Base-by-base conservation (phyloP, 2,329 filamentous ascomycete genomes). In the Cercospora zeae-maydis region DNA sequence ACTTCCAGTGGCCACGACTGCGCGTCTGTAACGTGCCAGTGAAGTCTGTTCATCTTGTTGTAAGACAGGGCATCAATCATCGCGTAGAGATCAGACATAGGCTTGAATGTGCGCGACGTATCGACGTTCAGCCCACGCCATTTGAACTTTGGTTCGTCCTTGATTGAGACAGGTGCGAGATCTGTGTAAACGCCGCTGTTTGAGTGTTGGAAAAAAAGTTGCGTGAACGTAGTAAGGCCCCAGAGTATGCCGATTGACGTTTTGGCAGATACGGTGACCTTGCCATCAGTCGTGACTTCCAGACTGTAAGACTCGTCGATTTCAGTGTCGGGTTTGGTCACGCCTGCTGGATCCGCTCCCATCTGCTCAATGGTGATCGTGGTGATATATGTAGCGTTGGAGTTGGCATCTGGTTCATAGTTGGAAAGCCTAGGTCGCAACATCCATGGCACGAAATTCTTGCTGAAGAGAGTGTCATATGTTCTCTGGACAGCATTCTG, bases 1-100 rank as follows among this genome's bases (percentile, higher is more conserved):
- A 96, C 88, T 68, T 92, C 90, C 24, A 96, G 80, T 0, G 92
- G 92, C 89, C 91, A 96, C 3, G 90, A 90, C 76, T 96, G 91
- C 14, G 88, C 87, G 75, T 96, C 91, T 4, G 90, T 95, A 62
- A 88, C 82, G 78, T 96, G 91, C 59, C 93, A 80, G 76, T 95
- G 91, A 61, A 96, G 82, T 5, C 87, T 83, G 77, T 95, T 95
- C 81, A 95, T 84, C 79, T 96, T 95, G 79, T 88, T 91, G 83
- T 86, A 92, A 1, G 89, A 80, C 1, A 88, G 79, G 42, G 86
- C 89, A 72, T 96, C 90, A 67, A 96, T 90, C 58, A 87, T 91
- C 56, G 87, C 86, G 71, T 87, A 82, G 68, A 96, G 87, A 70
- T 90, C 85, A 3, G 80, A 75, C 24, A 90, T 78, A 1, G 85